A percentile compares a stretch with the other conserved stretches of the same genome.
Evolutionary conservation across 805 yeast genomes (phyloP).

Genomic region (Saturnispora zaruensis): DNA sequence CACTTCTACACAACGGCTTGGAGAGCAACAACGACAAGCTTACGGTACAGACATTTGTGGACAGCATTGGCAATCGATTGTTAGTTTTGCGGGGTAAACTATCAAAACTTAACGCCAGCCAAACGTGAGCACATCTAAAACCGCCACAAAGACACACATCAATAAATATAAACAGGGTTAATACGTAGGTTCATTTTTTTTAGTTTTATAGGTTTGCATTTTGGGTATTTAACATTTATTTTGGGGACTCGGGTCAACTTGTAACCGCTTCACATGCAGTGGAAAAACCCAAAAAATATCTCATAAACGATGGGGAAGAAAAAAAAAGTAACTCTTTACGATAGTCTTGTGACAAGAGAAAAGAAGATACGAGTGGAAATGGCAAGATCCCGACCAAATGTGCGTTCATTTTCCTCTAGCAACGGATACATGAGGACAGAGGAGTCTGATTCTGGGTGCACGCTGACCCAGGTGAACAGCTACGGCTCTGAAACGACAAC

Average conservation of each 20-base stretch:
- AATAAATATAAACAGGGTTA: neutral
- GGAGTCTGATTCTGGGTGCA: neutral
- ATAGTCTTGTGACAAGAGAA: neutral
- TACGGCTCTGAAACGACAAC: slow-evolving; percentile 5
- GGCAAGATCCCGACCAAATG: slow-evolving; percentile 1
- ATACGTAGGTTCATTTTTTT: neutral
- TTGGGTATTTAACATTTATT: neutral
- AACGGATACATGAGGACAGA: neutral
- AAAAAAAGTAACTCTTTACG: neutral
- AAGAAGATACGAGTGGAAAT: neutral
- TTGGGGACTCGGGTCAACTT: neutral
- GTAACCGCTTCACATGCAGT: slow-evolving; percentile 1
- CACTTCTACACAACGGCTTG: slow-evolving; percentile 47
- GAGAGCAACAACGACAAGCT: slow-evolving; percentile 62
- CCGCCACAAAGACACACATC: neutral
- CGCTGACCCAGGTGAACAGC: slow-evolving; percentile 3
- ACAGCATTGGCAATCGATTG: slow-evolving; percentile 74
- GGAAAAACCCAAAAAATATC: neutral
- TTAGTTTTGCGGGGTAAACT: slow-evolving; percentile 60
- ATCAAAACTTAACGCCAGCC: neutral
- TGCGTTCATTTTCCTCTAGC: neutral
- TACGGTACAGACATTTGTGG: slow-evolving; percentile 73
- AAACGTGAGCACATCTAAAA: neutral
- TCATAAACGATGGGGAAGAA: neutral
- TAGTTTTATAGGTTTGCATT: slow-evolving; percentile 1